phyloP scores from a whole-genome alignment of 2,329 filamentous ascomycete genomes.

The Davidsoniella eucalypti region DNA sequence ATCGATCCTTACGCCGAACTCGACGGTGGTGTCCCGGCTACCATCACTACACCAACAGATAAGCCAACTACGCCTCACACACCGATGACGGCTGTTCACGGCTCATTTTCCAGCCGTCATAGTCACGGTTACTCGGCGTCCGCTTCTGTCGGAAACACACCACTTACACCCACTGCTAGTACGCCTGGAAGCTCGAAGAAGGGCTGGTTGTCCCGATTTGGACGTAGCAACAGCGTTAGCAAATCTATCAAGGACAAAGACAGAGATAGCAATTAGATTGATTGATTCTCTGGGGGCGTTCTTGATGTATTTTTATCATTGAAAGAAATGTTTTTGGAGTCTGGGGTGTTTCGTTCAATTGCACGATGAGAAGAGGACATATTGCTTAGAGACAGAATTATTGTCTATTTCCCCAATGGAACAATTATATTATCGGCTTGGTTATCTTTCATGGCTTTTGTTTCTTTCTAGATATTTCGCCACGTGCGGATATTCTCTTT shows the following conservation, averaged over 20 bases:
- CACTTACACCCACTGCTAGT: conserved; percentile 1
- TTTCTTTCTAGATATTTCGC: neutral
- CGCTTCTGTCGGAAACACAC: conserved; percentile 1
- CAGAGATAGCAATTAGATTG: neutral
- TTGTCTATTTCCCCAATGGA: no score
- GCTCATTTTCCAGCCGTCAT: conserved; percentile 2
- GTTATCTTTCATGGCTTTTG: neutral
- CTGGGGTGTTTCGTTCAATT: neutral
- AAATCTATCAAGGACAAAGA: conserved; percentile 2
- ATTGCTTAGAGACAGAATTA: neutral
- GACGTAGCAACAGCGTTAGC: conserved; percentile 11
- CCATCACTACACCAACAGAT: neutral
- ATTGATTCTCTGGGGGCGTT: neutral
- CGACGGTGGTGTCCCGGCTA: neutral
- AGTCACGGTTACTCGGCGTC: conserved; percentile 7
- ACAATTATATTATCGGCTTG: neutral
- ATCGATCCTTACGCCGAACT: conserved; percentile 2
- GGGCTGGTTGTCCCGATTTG: conserved; percentile 12
- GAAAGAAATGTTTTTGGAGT: conserved; percentile 1
- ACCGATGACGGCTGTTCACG: conserved; percentile 2
- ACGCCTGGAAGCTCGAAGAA: conserved; percentile 9
- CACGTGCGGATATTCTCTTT: neutral
- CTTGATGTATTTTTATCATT: conserved; percentile 1
- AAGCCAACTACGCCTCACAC: conserved; percentile 4
- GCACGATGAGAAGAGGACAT: neutral